Evolutionary conservation across 129 eudicot genomes (phyloP).

Genomic region (Solidago caesia): DNA sequence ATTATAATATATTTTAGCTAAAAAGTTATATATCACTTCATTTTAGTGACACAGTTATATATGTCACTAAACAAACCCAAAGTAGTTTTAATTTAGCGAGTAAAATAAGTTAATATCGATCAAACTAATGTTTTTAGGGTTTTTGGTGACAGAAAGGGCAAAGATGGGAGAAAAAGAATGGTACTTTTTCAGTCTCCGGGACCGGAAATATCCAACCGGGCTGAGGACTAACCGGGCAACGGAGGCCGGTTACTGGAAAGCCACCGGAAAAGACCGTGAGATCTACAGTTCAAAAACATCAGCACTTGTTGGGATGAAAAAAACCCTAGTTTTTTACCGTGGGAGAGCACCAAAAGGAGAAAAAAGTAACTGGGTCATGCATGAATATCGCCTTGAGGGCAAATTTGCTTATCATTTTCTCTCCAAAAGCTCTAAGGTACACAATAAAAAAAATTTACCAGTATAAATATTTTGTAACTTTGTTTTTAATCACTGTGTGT

Average conservation of each 20-base stretch:
- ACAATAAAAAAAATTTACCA: not conserved
- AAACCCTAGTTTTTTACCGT: slow-evolving; percentile 87
- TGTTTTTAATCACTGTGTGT: not conserved
- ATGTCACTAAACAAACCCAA: no score
- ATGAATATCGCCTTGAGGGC: slow-evolving; percentile 92
- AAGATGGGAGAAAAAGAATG: slow-evolving; percentile 96
- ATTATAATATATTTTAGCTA: no score
- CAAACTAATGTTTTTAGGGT: slow-evolving; percentile 2
- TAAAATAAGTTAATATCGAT: not conserved
- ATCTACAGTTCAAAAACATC: slow-evolving; percentile 80
- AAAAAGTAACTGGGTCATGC: slow-evolving; percentile 96
- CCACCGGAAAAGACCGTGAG: slow-evolving; percentile 92
- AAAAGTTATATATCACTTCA: no score
- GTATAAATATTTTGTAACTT: not conserved
- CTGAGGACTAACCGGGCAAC: slow-evolving; percentile 85
- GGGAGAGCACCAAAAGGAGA: slow-evolving; percentile 97
- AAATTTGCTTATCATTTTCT: slow-evolving; percentile 80
- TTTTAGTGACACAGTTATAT: no score
- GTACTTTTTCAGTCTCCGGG: slow-evolving; percentile 89
- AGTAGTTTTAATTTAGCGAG: not conserved
- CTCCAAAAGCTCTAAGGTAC: slow-evolving; percentile 78
- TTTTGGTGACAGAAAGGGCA: slow-evolving; percentile 54
- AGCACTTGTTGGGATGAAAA: slow-evolving; percentile 90
- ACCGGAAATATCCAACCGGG: slow-evolving; percentile 92
- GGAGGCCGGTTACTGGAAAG: slow-evolving; percentile 95